Conservation (phyloP, 352 stramenopile species). For the Phytophthora fragariae region DNA sequence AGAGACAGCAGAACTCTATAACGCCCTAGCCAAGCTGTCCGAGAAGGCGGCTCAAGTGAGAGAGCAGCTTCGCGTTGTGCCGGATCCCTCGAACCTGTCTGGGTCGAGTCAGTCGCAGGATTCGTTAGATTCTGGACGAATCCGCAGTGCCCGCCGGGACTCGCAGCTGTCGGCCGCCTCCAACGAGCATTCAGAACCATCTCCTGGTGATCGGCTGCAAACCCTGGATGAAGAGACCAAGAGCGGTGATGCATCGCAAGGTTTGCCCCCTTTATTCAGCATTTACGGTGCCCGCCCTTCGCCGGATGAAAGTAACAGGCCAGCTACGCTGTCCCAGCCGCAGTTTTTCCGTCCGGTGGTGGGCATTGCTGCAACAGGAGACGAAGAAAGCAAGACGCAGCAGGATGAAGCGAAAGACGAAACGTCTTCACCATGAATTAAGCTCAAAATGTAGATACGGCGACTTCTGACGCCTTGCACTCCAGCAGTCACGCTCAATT, state of each 20-base stretch:
- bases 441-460: conserved; percentile 31
- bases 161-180: conserved; percentile 34
- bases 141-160: conserved; percentile 11
- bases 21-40: background rate
- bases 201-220: conserved; percentile 23
- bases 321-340: conserved; percentile 16
- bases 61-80: background rate
- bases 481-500: conserved; percentile 10
- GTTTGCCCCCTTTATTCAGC: conserved; percentile 24
- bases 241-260: conserved; percentile 17
- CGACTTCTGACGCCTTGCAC: conserved; percentile 7
- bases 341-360: conserved; percentile 2
- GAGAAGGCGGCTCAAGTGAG: conserved; percentile 8
- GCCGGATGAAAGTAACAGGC: conserved; percentile 2
- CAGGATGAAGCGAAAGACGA: conserved; percentile 28
- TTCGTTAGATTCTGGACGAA: conserved; percentile 26
- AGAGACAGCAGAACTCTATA: background rate
- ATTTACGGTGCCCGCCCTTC: conserved; percentile 18
- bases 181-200: conserved; percentile 38
- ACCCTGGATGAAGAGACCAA: conserved; percentile 34
- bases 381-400: conserved; percentile 14
- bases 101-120: conserved; percentile 46
- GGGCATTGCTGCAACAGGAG: background rate
- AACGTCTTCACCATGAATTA: background rate
- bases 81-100: conserved; percentile 15